phyloP scores from a whole-genome alignment of 2,329 filamentous ascomycete species.

The Sporothrix brunneoviolacea region DNA sequence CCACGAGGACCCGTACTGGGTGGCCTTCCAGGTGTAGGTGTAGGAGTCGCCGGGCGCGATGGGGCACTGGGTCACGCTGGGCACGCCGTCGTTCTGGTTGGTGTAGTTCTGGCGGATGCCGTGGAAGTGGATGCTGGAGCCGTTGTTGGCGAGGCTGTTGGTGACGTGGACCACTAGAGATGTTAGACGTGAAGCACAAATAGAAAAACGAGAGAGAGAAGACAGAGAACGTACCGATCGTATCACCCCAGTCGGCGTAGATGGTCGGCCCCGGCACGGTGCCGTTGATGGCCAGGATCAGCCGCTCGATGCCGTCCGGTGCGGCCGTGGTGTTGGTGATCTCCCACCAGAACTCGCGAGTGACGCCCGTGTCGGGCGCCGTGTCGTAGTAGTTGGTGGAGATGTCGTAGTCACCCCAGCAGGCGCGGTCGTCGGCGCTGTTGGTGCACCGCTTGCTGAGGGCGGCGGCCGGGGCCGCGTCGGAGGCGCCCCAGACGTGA shows the following conservation, averaged over 20 bases:
- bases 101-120: constrained; percentile 43
- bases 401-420: constrained; percentile 18
- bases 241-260: constrained; percentile 57
- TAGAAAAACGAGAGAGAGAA: too few species aligned
- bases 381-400: constrained; percentile 22
- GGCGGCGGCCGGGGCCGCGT: not conserved
- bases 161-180: constrained; percentile 31
- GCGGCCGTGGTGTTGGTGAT: too few species aligned
- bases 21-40: constrained; percentile 47
- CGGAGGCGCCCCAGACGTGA: not conserved
- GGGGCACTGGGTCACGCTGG: constrained; percentile 55
- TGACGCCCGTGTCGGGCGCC: constrained; percentile 47
- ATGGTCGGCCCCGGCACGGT: constrained; percentile 62
- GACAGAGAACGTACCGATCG: too few species aligned
- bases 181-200: too few species aligned
- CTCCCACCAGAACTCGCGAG: too few species aligned
- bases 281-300: constrained; percentile 56
- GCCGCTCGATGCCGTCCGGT: constrained; percentile 50
- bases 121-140: constrained; percentile 47
- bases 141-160: constrained; percentile 59
- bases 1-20: constrained; percentile 50
- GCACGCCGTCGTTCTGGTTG: constrained; percentile 48
- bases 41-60: constrained; percentile 53
- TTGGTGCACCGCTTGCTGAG: not conserved
- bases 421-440: constrained; percentile 9